Conservation (phyloP, 768 basidiomycete species). For the Boletus huronensis region DNA sequence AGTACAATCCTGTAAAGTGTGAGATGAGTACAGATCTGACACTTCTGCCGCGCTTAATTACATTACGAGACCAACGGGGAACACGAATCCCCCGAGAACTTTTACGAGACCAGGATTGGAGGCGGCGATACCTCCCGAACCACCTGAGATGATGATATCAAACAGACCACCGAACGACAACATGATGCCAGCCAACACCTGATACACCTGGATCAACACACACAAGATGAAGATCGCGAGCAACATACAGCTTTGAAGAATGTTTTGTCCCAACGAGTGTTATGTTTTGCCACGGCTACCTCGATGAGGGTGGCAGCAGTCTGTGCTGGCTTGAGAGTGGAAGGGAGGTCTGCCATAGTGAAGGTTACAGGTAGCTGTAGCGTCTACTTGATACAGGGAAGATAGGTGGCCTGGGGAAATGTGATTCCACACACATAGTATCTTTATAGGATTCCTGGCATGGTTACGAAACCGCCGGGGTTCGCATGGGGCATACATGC, state of each 20-base stretch:
- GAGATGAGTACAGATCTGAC: background rate
- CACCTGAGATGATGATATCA: constrained; percentile 57
- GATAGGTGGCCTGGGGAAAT: background rate
- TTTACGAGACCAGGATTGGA: constrained; percentile 68
- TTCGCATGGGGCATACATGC: background rate
- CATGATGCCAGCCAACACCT: constrained; percentile 71
- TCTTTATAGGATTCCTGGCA: constrained; percentile 19
- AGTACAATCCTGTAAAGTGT: constrained; percentile 56
- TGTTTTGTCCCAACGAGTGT: constrained; percentile 52
- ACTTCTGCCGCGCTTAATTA: constrained; percentile 26
- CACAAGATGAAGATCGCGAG: background rate
- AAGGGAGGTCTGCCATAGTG: constrained; percentile 28
- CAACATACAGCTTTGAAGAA: constrained; percentile 69
- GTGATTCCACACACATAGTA: background rate
- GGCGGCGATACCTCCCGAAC: constrained; percentile 46
- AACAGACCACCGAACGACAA: constrained; percentile 72
- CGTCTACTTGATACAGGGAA: constrained; percentile 6
- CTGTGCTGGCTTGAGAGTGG: constrained; percentile 55
- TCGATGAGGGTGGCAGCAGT: constrained; percentile 59
- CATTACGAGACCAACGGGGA: constrained; percentile 78
- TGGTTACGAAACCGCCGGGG: constrained; percentile 7
- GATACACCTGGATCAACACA: background rate
- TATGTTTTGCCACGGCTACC: constrained; percentile 58
- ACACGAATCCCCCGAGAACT: constrained; percentile 62
- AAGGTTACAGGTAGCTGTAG: background rate